Conservation (phyloP, 768 basidiomycete species). For the Kwoniella europaea region DNA sequence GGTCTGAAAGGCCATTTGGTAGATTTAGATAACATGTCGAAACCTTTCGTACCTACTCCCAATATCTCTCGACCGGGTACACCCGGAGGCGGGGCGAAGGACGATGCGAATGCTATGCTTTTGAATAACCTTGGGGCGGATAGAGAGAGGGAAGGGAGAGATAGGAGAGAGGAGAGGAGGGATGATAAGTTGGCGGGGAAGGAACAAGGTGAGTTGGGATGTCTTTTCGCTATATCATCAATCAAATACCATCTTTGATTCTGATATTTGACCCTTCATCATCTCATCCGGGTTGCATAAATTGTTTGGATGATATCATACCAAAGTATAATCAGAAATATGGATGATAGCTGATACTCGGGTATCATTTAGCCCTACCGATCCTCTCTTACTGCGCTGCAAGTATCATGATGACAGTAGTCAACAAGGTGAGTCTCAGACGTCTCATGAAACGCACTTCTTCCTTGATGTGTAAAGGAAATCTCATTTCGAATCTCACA, state of each 20-base stretch:
- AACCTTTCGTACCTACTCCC: conserved; percentile 27
- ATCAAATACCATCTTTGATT: not conserved
- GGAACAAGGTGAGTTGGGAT: conserved; percentile 43
- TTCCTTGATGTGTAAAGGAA: too few relatives aligned
- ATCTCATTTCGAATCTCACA: not conserved
- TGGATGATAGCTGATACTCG: not conserved
- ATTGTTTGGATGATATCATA: too few relatives aligned
- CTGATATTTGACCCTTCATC: not conserved
- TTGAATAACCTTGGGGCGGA: conserved; percentile 23
- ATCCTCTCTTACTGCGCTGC: conserved; percentile 91
- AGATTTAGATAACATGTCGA: conserved; percentile 19
- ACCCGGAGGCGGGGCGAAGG: conserved; percentile 8
- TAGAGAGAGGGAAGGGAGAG: conserved; percentile 8
- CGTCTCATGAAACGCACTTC: not conserved
- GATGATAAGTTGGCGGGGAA: conserved; percentile 6
- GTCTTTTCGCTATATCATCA: too few relatives aligned
- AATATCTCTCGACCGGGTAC: conserved; percentile 28
- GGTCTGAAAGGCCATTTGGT: too few relatives aligned
- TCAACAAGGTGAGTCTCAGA: conserved; percentile 76
- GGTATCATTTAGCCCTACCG: conserved; percentile 66
- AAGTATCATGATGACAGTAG: conserved; percentile 93
- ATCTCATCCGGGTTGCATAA: too few relatives aligned
- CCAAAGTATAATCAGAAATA: too few relatives aligned
- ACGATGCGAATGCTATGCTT: conserved; percentile 17
- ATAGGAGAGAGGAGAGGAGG: conserved; percentile 19